phyloP scores from a whole-genome alignment of 2,329 filamentous ascomycete genomes.

The Paecilomyces formosus region DNA sequence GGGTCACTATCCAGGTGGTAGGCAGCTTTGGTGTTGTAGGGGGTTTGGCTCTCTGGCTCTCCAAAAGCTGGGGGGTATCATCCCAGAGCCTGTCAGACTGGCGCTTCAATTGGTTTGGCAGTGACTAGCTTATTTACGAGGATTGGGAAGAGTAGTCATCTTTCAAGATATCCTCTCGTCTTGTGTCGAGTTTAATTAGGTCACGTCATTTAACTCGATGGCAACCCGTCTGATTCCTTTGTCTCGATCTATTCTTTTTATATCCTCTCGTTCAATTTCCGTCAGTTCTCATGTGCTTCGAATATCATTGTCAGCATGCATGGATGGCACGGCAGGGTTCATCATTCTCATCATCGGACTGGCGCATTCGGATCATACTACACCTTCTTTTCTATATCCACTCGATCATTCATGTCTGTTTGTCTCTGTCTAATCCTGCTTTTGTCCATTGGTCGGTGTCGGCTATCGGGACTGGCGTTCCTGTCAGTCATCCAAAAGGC shows the following conservation, averaged over 20 bases:
- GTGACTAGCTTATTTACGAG: background rate
- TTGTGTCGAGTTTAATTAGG: background rate
- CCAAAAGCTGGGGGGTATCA: slow-evolving; percentile 33
- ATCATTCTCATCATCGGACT: background rate
- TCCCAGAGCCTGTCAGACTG: slow-evolving; percentile 23
- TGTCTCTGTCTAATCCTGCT: background rate
- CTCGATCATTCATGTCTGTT: background rate
- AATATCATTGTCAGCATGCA: background rate
- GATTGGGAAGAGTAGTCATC: background rate
- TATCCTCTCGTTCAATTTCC: background rate
- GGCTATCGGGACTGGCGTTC: background rate
- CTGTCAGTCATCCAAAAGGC: background rate
- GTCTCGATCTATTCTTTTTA: background rate
- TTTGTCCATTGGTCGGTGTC: background rate
- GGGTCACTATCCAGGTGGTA: slow-evolving; percentile 63
- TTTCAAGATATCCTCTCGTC: background rate
- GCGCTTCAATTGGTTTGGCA: slow-evolving; percentile 16
- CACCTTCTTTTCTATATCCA: background rate
- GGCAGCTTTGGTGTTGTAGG: slow-evolving; percentile 68
- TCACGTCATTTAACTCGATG: background rate
- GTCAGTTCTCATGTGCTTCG: background rate
- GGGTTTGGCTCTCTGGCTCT: slow-evolving; percentile 60
- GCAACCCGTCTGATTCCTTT: background rate
- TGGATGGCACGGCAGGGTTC: background rate
- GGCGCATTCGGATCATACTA: background rate